Base-by-base conservation (phyloP, 768 basidiomycete genomes). In the Panaeolus cyanescens region DNA sequence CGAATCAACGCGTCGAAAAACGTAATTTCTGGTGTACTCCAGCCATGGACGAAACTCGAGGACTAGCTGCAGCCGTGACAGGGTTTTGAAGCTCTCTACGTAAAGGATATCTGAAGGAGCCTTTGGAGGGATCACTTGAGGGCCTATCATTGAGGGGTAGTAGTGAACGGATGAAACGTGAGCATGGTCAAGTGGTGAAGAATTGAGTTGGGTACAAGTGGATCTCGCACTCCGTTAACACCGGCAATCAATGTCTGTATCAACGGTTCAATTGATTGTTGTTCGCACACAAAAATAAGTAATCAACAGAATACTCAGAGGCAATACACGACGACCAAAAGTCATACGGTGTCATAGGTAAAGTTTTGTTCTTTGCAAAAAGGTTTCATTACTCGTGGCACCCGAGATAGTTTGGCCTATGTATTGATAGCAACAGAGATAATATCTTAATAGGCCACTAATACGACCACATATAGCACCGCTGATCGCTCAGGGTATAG, bases 41-140 rank as follows among this genome's bases (percentile, higher is more conserved):
- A 79, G 68, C 76, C 77, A 80, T 37, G 73, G 72, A 25, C 68
- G 66, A 57, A 79, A 77, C 59, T 75, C 73, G 54, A 70, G 64
- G 55, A 79, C 76, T 1, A 78, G 68, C 42, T 68, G 63, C n/a
- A 80, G 74, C n/a, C 74, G 72, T 20, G 77, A 72, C 20, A 77
- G 68, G 30, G 73, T 73, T 56, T 71, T 74, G 60, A 74, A 73
- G 65, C 70, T 71, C 55, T 78, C 75, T 25, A 76, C 67, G 31
- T 75, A 72, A 19, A 79, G 73, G 33, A 71, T 66, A 59, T 77
- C 76, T 33, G 75, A 68, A 1, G 77, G 76, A 5, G 74, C 74
- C 62, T 70, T 74, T 34, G 77, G 77, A 31, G 72, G 72, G 42
- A 74, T 50, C 13, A 50, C 15, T 28, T 25, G 8, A 28, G 45